A percentile compares a stretch with the other conserved stretches of the same genome.
Conservation (phyloP, 768 basidiomycete genomes). For the Suillus variegatus region DNA sequence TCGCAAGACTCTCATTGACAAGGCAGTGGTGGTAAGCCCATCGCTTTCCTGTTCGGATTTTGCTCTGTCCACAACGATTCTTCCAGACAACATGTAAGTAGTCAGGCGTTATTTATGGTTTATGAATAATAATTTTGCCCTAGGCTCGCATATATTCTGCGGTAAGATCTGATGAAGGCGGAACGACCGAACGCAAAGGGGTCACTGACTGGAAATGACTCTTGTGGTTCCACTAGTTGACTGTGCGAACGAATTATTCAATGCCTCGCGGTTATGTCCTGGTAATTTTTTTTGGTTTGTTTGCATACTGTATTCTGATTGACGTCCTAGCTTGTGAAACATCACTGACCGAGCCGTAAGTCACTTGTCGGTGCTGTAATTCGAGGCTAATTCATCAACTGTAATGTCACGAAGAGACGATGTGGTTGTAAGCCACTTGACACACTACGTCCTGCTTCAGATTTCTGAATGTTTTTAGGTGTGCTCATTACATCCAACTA, state of each 20-base stretch:
- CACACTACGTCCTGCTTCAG: background rate
- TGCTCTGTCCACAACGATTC: slow-evolving; percentile 16
- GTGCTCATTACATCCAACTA: slow-evolving; percentile 81
- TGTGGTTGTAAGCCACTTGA: slow-evolving; percentile 49
- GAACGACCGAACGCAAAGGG: background rate
- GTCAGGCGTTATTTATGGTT: background rate
- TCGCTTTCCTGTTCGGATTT: slow-evolving; percentile 8
- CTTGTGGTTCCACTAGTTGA: slow-evolving; percentile 50
- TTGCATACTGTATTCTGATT: slow-evolving; percentile 6
- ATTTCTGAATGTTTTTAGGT: slow-evolving; percentile 45
- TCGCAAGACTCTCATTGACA: slow-evolving; percentile 65
- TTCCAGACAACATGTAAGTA: slow-evolving; percentile 57
- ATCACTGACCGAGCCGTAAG: slow-evolving; percentile 75
- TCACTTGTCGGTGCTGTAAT: slow-evolving; percentile 6
- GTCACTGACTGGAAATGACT: background rate
- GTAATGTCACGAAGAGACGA: slow-evolving; percentile 46
- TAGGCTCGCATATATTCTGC: slow-evolving; percentile 89
- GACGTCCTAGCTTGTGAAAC: slow-evolving; percentile 74
- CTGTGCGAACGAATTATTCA: slow-evolving; percentile 85
- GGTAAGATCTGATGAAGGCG: slow-evolving; percentile 39
- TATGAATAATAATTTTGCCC: slow-evolving; percentile 7
- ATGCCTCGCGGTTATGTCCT: slow-evolving; percentile 74
- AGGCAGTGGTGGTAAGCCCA: slow-evolving; percentile 78
- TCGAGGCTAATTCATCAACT: slow-evolving; percentile 6
- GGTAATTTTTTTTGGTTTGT: slow-evolving; percentile 40